A percentile compares a stretch with the other conserved stretches of the same genome.
These are phyloP conservation scores for Heteromeles arbutifolia DNA, from an alignment of 306 rosid genomes.

Conservation along the genomic window DNA sequence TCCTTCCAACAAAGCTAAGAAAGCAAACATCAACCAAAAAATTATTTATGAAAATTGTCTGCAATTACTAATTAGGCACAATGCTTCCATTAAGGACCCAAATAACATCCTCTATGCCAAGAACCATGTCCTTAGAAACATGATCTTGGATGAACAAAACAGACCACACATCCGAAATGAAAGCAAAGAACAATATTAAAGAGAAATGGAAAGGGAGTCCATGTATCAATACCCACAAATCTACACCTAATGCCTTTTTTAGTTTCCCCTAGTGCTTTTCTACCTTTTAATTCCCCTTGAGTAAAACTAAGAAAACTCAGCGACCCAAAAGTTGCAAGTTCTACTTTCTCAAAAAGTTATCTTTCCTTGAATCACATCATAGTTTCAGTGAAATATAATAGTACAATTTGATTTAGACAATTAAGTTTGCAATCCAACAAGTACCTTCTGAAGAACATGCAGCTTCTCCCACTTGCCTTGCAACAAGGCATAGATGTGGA, in stretches of 20 bases:
- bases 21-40: background rate
- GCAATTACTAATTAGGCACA: background rate
- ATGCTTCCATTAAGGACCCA: background rate
- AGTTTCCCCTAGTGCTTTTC: background rate
- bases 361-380: background rate
- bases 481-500: constrained; percentile 64
- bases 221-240: too few relatives aligned
- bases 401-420: background rate
- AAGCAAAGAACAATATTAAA: too few relatives aligned
- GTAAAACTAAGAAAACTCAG: background rate
- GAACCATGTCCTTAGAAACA: background rate
- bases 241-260: too few relatives aligned
- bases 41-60: background rate
- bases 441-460: constrained; percentile 92
- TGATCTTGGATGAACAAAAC: background rate
- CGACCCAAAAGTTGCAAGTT: background rate
- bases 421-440: background rate
- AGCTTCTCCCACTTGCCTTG: constrained; percentile 96
- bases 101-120: background rate
- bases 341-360: background rate
- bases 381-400: background rate
- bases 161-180: too few relatives aligned
- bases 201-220: too few relatives aligned
- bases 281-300: background rate
- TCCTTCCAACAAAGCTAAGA: background rate